Conservation (phyloP, 768 basidiomycete genomes). For the Sarcodon sp. region DNA sequence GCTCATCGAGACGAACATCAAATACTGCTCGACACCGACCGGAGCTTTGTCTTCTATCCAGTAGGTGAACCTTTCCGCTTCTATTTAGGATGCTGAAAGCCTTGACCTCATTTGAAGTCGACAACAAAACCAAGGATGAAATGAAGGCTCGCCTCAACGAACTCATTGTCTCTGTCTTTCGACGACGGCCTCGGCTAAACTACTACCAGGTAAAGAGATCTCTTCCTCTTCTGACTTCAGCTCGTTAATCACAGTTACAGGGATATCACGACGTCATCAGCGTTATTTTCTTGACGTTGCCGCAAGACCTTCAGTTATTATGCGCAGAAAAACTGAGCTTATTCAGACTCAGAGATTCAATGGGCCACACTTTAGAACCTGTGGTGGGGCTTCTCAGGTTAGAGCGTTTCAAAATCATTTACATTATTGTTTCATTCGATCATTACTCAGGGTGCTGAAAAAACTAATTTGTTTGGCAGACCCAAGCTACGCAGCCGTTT, state of each 20-base stretch:
- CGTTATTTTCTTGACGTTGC: conserved; percentile 68
- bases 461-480: conserved; percentile 65
- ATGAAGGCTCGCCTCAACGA: conserved; percentile 57
- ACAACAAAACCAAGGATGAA: conserved; percentile 27
- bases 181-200: conserved; percentile 54
- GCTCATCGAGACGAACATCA: conserved; percentile 75
- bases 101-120: conserved; percentile 1
- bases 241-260: conserved; percentile 20
- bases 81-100: neutral
- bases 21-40: conserved; percentile 79
- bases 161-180: conserved; percentile 65
- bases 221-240: neutral
- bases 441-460: conserved; percentile 47
- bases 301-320: conserved; percentile 37
- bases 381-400: conserved; percentile 71
- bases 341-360: conserved; percentile 74
- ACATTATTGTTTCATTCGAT: neutral
- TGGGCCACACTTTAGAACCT: conserved; percentile 77
- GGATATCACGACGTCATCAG: conserved; percentile 91
- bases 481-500: conserved; percentile 48
- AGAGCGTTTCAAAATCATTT: conserved; percentile 2
- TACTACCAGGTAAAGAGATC: conserved; percentile 63
- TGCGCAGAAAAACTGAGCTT: conserved; percentile 66
- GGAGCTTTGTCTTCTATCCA: conserved; percentile 90
- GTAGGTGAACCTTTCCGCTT: conserved; percentile 41